Evolutionary conservation across 2,329 filamentous ascomycete genomes (phyloP).

Genomic region (Calonectria multiphialidica): DNA sequence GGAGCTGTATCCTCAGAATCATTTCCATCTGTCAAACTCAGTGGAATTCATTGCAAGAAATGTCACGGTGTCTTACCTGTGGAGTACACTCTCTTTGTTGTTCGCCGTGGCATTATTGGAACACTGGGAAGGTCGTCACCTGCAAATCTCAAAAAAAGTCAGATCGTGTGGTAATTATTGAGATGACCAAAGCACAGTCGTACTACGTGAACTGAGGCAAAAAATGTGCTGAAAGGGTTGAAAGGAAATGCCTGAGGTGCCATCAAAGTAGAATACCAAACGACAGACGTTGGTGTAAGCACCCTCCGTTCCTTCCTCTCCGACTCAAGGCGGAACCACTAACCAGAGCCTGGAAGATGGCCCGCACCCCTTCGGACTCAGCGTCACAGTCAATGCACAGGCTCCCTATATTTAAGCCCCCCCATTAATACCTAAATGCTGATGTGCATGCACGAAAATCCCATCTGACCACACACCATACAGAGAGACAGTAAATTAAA

Average conservation of each 20-base stretch:
- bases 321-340: conserved; percentile 13
- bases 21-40: conserved; percentile 30
- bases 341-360: not conserved
- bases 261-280: not conserved
- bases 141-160: not conserved
- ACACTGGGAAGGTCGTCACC: not conserved
- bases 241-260: conserved; percentile 9
- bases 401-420: too few species aligned
- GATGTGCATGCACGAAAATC: not conserved
- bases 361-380: not conserved
- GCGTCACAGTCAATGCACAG: not conserved
- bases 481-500: not conserved
- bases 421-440: not conserved
- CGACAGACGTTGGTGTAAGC: conserved; percentile 1
- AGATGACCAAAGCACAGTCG: not conserved
- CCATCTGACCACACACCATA: not conserved
- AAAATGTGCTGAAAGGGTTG: not conserved
- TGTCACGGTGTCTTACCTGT: conserved; percentile 30
- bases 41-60: not conserved
- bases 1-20: conserved; percentile 19
- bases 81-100: conserved; percentile 43
- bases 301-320: conserved; percentile 19
- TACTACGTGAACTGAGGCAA: not conserved
- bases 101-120: conserved; percentile 41
- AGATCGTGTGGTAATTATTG: not conserved